Base-by-base conservation (phyloP, 495 filamentous ascomycete genomes). In the Entonaema liquescens region DNA sequence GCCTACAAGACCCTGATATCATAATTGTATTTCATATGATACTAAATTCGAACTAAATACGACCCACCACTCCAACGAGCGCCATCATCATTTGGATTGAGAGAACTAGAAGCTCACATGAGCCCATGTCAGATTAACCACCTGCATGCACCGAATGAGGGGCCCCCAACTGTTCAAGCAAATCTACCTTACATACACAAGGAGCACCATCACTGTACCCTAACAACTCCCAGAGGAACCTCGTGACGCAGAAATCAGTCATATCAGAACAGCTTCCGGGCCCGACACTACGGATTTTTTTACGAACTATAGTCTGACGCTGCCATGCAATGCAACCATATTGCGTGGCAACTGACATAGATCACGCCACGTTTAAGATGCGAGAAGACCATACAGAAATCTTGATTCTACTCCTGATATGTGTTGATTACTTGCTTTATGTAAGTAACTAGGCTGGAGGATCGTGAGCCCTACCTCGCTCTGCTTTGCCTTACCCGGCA, bases 281-380 rank as follows among this genome's bases (percentile, higher is more conserved):
- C 59, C 64, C 63, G 58, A 67, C 47, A 36, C 55, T 42, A 68
- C 60, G 65, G 70, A 62, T 65, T 35, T 19, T 19, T 56, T 35
- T 2, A 52, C 40, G 57, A 25, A 35, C 1, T 19, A 19, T 17
- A 54, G 13, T 47, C 36, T 31, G 25, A 47, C 53, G 55, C 56
- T 53, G 58, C 65, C 55, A 53, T 73, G 56, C 26, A 49, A 69
- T 73, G 70, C 52, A 73, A 73, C 65, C 40, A 52, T 49, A 62
- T 61, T 66, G 65, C 70, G 65, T 69, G 65, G 62, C 61, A 65
- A 62, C 52, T 62, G 44, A 49, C 17, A 35, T 61, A 31, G 31
- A 66, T 68, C 65, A 73, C 56, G 65, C 65, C 62, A 73, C 52
- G 52, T 25, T 47, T 2, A 8, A 33, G 44, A 5, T 28, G 35